Evolutionary conservation across 345 rosid genomes (phyloP), one percentile per base, ranked within the genome.

Genomic region (Heritiera littoralis): DNA sequence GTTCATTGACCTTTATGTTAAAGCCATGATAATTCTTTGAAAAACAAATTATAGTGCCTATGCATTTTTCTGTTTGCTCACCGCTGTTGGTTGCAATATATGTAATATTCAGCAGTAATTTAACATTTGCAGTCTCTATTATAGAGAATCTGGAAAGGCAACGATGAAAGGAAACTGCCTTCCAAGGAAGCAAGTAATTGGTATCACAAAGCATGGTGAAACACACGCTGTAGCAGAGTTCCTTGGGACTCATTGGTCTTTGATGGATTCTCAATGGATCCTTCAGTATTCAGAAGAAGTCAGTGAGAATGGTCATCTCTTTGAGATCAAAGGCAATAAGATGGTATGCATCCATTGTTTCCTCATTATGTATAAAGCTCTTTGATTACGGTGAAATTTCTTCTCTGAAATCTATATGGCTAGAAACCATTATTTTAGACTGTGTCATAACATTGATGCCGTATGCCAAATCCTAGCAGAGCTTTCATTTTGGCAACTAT

Each of bases 251-350:
- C 79, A 74, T 14, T 96, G 98, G 99, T 89, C 89, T 52, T 84
- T 96, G 81, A 80, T 92, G 85, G 92, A 89, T 81, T 86, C 92
- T 58, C 83, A 83, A 68, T 92, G 97, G 97, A 78, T 81, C 83
- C 93, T 94, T 71, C 82, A 83, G 80, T 81, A 81, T 30, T 71
- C 56, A 80, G 83, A 77, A 77, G 76, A 84, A 70, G 80, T 82
- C 64, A 12, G 10, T 4, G 83, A 76, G 79, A 88, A 84, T 73
- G 86, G 80, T 84, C 88, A 86, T 87, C 84, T 89, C 80, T 90
- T 90, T 85, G 92, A 90, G 87, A 84, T 94, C 45, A 71, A 65
- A 9, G 98, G 99, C 80, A 78, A 70, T 77, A 85, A 81, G 80
- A 85, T 77, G 95, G 99, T 96, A 89, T 80, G 80, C 58, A 68